phyloP scores from a whole-genome alignment of 805 yeast genomes.

The Brettanomyces anomalus region DNA sequence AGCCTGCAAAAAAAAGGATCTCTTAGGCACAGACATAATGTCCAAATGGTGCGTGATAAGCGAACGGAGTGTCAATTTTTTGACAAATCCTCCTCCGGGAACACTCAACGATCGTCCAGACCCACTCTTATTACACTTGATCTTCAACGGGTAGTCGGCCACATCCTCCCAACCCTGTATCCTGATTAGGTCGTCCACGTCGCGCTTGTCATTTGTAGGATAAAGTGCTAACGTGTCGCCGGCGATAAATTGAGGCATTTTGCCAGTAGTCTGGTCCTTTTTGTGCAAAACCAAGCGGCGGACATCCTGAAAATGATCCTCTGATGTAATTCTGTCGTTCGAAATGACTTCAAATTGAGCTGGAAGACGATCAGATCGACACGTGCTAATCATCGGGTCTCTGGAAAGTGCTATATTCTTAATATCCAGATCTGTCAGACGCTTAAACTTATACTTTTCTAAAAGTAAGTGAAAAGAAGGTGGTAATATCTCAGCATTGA shows the following conservation, averaged over 20 bases:
- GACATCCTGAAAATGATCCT: slow-evolving; percentile 85
- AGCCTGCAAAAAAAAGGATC: slow-evolving; percentile 66
- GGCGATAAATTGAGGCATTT: slow-evolving; percentile 38
- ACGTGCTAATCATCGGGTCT: slow-evolving; percentile 3
- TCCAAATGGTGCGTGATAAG: slow-evolving; percentile 76
- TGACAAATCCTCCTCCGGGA: slow-evolving; percentile 57
- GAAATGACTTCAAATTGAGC: slow-evolving; percentile 34
- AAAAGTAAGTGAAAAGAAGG: slow-evolving; percentile 27
- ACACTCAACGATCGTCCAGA: slow-evolving; percentile 5
- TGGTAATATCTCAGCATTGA: slow-evolving; percentile 9
- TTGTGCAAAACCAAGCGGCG: slow-evolving; percentile 43
- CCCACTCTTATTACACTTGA: slow-evolving; percentile 22
- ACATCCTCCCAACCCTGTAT: slow-evolving; percentile 66
- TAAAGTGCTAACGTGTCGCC: slow-evolving; percentile 79
- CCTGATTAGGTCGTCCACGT: slow-evolving; percentile 56
- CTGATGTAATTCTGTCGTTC: slow-evolving; percentile 57
- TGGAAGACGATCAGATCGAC: neutral
- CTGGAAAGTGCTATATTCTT: slow-evolving; percentile 25
- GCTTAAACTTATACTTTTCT: slow-evolving; percentile 21
- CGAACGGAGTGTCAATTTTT: slow-evolving; percentile 59
- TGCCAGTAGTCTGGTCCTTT: neutral
- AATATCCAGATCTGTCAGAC: slow-evolving; percentile 20
- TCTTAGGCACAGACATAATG: slow-evolving; percentile 70
- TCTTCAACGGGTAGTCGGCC: slow-evolving; percentile 50
- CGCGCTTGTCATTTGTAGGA: slow-evolving; percentile 58